Evolutionary conservation across 2,329 filamentous ascomycete species (phyloP), one percentile per base, ranked within the genome.

Genomic region (Fusarium sterilihyphosum): DNA sequence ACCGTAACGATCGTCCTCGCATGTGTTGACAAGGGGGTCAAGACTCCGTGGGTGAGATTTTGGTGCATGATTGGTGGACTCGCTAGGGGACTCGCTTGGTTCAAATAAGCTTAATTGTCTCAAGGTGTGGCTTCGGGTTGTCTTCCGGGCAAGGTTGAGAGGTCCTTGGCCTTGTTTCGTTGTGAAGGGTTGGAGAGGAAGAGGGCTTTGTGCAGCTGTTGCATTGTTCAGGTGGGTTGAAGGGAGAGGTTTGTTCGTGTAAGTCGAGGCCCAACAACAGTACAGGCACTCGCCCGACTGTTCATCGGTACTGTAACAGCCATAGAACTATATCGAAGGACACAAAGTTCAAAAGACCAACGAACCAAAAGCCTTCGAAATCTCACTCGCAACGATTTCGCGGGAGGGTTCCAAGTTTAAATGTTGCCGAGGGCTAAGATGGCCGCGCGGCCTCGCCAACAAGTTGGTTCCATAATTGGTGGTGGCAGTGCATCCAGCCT

Each of bases 371-470:
- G 16, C 41, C 20, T 22, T 14, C 26, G 22, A 22, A 46, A 24
- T 29, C 38, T 49, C n/a, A 31, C 35, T 24, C 41, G 10, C 3
- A 33, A 31, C 37, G 29, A 11, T 14, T 31, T 29, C 14, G 47
- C 9, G 65, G 64, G 50, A 50, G 22, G n/a, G 26, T 35, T 33
- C 37, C 17, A 65, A 49, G 38, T 71, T 74, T 74, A 69, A 74
- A 69, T 41, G 44, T 9, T 58, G 47, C 18, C 24, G n/a, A 35
- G 61, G 44, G 64, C 40, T 49, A 53, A 33, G 37, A 62, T 73
- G 72, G 72, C 72, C 72, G 72, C 72, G 72, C 72, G 72, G 72
- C 72, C 72, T 74, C 59, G 72, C 54, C 57, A 73, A 66, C 57
- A 49, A 47, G n/a, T 69, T 57, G 64, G 72, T 68, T 54, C 67